Percentiles rank a stretch among this genome's conserved stretches.
Conservation (phyloP, 208 protist species). For the Leishmania tarentolae region DNA sequence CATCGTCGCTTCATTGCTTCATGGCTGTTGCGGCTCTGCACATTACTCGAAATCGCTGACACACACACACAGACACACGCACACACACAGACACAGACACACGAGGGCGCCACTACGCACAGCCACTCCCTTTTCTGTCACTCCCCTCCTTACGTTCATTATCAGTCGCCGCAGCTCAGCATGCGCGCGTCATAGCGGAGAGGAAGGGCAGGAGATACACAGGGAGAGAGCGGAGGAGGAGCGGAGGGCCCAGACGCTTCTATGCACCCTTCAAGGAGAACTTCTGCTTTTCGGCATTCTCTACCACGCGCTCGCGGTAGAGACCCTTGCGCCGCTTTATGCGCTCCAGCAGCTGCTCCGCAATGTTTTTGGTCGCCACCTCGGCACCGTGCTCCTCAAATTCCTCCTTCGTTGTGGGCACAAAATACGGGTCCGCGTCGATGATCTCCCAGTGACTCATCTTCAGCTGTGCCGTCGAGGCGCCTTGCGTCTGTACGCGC, state of each 20-base stretch:
- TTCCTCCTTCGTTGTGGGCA: constrained; percentile 97
- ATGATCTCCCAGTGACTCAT: constrained; percentile 95
- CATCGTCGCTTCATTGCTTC: background rate
- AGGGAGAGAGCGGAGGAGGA: background rate
- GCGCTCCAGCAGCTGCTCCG: constrained; percentile 80
- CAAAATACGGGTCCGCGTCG: constrained; percentile 96
- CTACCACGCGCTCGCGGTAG: constrained; percentile 80
- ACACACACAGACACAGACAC: background rate
- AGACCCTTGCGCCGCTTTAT: constrained; percentile 89
- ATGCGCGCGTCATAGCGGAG: background rate
- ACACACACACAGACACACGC: background rate
- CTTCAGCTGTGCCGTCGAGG: constrained; percentile 95
- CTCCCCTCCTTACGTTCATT: background rate
- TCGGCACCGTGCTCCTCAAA: constrained; percentile 95
- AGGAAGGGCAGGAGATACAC: background rate
- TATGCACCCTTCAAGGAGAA: constrained; percentile 89
- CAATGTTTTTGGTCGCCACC: constrained; percentile 87
- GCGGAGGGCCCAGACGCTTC: background rate
- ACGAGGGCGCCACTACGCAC: background rate
- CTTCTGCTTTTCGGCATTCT: constrained; percentile 90
- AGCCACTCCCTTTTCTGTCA: background rate
- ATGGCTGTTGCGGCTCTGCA: background rate
- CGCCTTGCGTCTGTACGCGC: constrained; percentile 94
- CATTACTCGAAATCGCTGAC: background rate
- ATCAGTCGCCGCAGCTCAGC: background rate